A percentile compares a stretch with the other conserved stretches of the same genome.
These are phyloP conservation scores for Alternaria consortialis DNA, from an alignment of 2,329 filamentous ascomycete species.

Conservation along the genomic window DNA sequence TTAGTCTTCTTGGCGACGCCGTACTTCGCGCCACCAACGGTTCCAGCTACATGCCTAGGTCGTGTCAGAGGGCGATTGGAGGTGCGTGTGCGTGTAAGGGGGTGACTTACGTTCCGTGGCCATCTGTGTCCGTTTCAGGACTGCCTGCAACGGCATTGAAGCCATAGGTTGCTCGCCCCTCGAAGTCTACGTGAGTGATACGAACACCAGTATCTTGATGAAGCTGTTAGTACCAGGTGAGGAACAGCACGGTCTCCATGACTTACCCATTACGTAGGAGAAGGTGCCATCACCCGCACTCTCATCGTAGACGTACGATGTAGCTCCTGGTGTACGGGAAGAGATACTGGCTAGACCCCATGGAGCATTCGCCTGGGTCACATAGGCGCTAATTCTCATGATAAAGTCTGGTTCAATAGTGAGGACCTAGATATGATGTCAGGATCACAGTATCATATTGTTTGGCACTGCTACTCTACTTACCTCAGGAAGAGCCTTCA, in stretches of 20 bases:
- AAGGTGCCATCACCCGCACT: constrained; percentile 37
- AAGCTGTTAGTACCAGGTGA: background rate
- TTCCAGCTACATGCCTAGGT: constrained; percentile 43
- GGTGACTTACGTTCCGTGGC: constrained; percentile 38
- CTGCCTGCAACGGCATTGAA: constrained; percentile 35
- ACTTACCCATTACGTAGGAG: constrained; percentile 61
- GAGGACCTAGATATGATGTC: constrained; percentile 12
- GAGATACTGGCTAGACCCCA: constrained; percentile 47
- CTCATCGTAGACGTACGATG: constrained; percentile 39
- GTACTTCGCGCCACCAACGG: constrained; percentile 39
- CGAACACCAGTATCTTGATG: constrained; percentile 67
- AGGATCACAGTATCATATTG: background rate
- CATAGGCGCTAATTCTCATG: constrained; percentile 34
- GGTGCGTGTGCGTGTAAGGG: too few relatives aligned
- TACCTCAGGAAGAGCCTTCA: constrained; percentile 42
- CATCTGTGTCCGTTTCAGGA: constrained; percentile 35
- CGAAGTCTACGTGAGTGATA: constrained; percentile 58
- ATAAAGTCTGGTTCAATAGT: constrained; percentile 39
- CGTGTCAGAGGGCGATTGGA: background rate
- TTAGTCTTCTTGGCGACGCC: constrained; percentile 48
- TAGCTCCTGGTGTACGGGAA: constrained; percentile 27
- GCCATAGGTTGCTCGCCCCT: constrained; percentile 40
- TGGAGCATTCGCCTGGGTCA: constrained; percentile 32
- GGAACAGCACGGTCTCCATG: too few relatives aligned
- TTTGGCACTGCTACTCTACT: background rate